Evolutionary conservation across 2,329 filamentous ascomycete genomes (phyloP), one percentile per base, ranked within the genome.

Genomic region (Zasmidium citrigriseum): DNA sequence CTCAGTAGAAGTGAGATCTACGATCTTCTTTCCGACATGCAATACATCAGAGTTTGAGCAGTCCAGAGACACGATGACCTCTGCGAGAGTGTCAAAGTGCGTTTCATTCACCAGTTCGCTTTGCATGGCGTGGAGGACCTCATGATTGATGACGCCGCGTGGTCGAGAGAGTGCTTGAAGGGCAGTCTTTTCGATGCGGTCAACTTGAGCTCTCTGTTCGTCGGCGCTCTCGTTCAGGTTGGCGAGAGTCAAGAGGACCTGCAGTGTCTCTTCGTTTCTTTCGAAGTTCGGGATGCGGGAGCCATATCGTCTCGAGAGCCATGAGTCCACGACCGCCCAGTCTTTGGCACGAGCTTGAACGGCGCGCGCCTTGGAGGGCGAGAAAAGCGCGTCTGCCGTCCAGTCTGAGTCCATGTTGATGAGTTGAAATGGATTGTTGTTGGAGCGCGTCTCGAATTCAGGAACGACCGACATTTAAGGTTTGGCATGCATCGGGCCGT

Each of bases 321-420:
- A 98, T 67, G 81, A 80, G 75, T 96, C 91, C 66, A 97, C 84
- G 65, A 90, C 91, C 55, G 87, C 88, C 93, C 93, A 98, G 76
- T 97, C 93, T 71, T 93, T 93, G 48, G 91, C 90, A 62, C 89
- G 87, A 12, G 89, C 89, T 62, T 90, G 89, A 65, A 91, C 89
- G 60, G 89, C 87, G 59, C 91, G 88, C 21, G 84, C 83, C 72
- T 86, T 86, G 5, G 83, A 83, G 4, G 84, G 84, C 2, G 84
- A 87, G 64, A 85, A 82, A 46, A 86, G 78, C 24, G 82, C 77
- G 16, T 73, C 62, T 23, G 70, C 69, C n/a, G 70, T 68, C 70
- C 71, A 72, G 38, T 73, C 70, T 5, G 62, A 52, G 41, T 70
- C 65, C 61, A 63, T 65, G 45, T 66, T 63, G 64, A 66, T 70